Conservation (phyloP, 2,329 filamentous ascomycete species). For the Pseudogymnoascus sp. region DNA sequence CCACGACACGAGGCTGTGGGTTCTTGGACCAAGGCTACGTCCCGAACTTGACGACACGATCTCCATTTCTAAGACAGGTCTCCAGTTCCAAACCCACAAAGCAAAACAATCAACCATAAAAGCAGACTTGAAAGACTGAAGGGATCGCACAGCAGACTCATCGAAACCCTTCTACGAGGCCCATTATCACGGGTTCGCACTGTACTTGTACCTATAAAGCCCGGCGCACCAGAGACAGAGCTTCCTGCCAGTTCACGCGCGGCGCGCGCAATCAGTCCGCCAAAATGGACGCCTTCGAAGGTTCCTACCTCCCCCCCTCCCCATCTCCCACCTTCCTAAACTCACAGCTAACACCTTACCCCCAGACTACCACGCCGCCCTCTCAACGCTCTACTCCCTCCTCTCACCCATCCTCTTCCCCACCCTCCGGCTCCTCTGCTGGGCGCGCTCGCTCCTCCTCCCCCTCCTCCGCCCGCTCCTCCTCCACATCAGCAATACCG, state of each 20-base stretch:
- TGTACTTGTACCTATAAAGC: neutral
- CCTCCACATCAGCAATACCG: neutral
- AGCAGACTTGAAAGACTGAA: neutral
- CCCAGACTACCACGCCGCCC: neutral
- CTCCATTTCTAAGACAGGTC: neutral
- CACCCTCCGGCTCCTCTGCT: neutral
- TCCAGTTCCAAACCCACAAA: neutral
- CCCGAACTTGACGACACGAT: neutral
- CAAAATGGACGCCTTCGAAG: neutral
- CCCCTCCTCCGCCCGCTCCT: neutral
- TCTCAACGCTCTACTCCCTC: neutral
- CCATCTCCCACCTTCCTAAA: neutral
- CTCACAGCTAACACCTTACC: neutral
- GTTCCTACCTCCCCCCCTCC: neutral
- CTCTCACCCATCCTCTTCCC: neutral
- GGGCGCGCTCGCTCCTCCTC: neutral
- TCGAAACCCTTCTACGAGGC: neutral
- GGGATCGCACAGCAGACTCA: neutral
- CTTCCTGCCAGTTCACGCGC: neutral
- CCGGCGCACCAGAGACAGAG: neutral
- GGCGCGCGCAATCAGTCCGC: neutral
- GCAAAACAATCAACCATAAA: neutral
- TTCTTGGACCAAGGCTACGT: neutral
- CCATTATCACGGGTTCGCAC: neutral
- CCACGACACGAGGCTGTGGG: neutral